Evolutionary conservation across 441 rosid genomes (phyloP).

Genomic region (Breynia disticha): DNA sequence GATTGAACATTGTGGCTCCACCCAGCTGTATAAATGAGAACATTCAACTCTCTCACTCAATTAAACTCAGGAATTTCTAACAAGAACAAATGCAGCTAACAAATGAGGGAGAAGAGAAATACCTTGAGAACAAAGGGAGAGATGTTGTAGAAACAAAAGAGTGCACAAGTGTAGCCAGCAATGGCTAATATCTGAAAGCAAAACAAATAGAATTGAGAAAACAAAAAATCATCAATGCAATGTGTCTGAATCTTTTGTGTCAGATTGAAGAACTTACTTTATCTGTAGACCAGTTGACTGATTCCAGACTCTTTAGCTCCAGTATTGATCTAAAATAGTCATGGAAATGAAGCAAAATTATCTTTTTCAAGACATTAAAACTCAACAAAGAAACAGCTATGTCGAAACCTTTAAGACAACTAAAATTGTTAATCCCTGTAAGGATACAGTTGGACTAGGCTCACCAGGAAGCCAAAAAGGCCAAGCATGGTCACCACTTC

Average conservation of each 20-base stretch:
- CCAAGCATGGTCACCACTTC: slow-evolving; percentile 55
- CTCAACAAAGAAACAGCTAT: slow-evolving; percentile 2
- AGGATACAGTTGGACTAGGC: slow-evolving; percentile 48
- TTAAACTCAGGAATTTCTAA: too few relatives aligned
- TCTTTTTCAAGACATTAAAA: slow-evolving; percentile 15
- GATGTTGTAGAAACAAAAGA: slow-evolving; percentile 30
- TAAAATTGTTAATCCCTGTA: background rate
- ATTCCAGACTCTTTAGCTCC: slow-evolving; percentile 36
- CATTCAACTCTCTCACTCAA: background rate
- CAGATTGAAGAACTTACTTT: slow-evolving; percentile 26
- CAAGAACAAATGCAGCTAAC: background rate
- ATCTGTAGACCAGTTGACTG: slow-evolving; percentile 36
- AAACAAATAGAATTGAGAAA: background rate
- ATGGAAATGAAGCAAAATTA: slow-evolving; percentile 13
- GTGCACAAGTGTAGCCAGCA: slow-evolving; percentile 24
- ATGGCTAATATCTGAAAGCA: slow-evolving; percentile 33
- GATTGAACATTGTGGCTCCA: slow-evolving; percentile 55
- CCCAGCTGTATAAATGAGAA: slow-evolving; percentile 25
- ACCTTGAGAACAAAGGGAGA: slow-evolving; percentile 44
- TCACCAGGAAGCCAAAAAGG: slow-evolving; percentile 36
- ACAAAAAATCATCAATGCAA: background rate
- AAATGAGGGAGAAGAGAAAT: background rate
- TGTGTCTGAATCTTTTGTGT: background rate
- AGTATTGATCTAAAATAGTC: slow-evolving; percentile 36
- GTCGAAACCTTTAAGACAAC: background rate